Base-by-base conservation (phyloP, 1,139 yeast species). In the Candida tropicalis region DNA sequence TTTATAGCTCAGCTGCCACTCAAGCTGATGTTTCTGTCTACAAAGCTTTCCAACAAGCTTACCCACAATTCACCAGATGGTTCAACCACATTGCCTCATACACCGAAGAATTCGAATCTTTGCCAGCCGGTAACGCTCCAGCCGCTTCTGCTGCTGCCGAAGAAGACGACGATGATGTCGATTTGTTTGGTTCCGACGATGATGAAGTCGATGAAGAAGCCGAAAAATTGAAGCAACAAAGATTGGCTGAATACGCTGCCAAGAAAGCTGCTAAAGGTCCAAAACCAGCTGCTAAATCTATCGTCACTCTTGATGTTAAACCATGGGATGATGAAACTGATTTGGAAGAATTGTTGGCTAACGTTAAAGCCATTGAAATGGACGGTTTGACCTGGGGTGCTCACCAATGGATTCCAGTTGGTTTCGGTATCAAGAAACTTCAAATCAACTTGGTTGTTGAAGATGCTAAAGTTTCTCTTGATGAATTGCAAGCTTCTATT, bases 291-390 rank as follows among this genome's bases (percentile, higher is more conserved):
- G 98, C 99, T 67, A 93, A 93, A 82, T 88, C 98, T 53, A 79
- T 90, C 59, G 96, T 93, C 65, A 93, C 99, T 63, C 68, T 93
- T 65, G 99, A 93, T 63, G 96, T 93, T 61, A 93, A 93, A 86
- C 98, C 97, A 76, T 93, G 99, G 99, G 99, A 93, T 75, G 98
- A 93, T 65, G 98, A 93, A 81, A 93, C 99, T 58, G 84, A 91
- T 70, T 81, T 95, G 71, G 96, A 93, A 49, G 84, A 84, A 73
- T 71, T 93, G 76, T 75, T 88, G 61, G 91, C 84, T 50, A 81
- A 82, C 72, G 97, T 90, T 65, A 90, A 89, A 82, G 68, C 79
- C 57, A 72, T 91, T 61, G 85, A 82, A 69, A 73, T 76, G 77
- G 98, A 91, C 42, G 99, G 99, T 82, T 87, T 95, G 67, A 76